Percentiles rank a stretch among this genome's conserved stretches.
Conservation (phyloP, 2,329 filamentous ascomycete species). For the Xylaria polymorpha region DNA sequence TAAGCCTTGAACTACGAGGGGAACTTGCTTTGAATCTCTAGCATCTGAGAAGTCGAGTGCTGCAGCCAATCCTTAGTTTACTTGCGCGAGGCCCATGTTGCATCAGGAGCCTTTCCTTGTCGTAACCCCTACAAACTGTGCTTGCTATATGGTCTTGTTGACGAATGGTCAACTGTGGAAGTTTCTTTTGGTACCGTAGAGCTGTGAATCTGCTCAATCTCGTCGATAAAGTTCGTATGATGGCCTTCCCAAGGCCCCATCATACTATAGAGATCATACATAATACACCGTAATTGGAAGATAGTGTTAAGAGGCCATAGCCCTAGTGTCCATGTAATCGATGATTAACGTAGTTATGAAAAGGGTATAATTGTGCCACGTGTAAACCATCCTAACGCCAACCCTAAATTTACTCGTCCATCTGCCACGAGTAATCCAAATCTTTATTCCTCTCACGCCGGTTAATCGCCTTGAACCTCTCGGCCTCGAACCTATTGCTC, state of each 20-base stretch:
- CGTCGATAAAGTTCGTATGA: slow-evolving; percentile 5
- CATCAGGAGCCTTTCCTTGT: neutral
- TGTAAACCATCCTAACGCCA: slow-evolving; percentile 23
- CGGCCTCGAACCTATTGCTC: slow-evolving; percentile 90
- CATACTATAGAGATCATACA: slow-evolving; percentile 22
- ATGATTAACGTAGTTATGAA: slow-evolving; percentile 11
- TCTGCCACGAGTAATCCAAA: slow-evolving; percentile 93
- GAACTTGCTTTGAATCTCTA: slow-evolving; percentile 5
- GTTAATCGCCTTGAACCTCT: slow-evolving; percentile 92
- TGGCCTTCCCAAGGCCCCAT: neutral
- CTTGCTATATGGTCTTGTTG: neutral
- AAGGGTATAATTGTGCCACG: slow-evolving; percentile 34
- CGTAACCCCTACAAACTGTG: neutral
- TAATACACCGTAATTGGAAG: slow-evolving; percentile 25
- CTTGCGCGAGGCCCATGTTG: neutral
- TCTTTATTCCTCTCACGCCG: slow-evolving; percentile 78
- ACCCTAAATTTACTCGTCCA: slow-evolving; percentile 76
- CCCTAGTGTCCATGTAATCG: neutral
- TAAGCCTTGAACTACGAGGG: neutral
- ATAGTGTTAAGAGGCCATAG: neutral
- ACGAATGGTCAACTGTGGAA: neutral
- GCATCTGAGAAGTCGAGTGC: neutral
- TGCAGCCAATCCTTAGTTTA: neutral
- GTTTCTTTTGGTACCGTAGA: neutral
- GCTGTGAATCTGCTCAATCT: neutral